Base-by-base conservation (phyloP, 345 rosid species). In the Raphanus raphanistrum region DNA sequence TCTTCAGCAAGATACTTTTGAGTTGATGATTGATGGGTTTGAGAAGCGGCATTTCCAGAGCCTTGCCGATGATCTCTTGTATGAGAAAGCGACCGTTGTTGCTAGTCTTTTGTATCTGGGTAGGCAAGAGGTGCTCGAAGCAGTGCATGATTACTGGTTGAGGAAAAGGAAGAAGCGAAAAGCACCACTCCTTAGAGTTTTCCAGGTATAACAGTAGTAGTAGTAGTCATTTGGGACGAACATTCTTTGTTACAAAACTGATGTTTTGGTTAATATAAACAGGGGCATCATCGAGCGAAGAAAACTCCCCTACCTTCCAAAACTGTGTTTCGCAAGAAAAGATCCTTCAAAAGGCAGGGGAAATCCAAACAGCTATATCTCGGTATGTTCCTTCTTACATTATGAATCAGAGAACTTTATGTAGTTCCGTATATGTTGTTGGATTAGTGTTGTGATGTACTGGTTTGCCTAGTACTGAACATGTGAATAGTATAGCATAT, bases 11-110 rank as follows among this genome's bases (percentile, higher is more conserved):
- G 90, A 90, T 70, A 79, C 50, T 43, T 96, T 96, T 70, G 99
- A 96, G 87, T 82, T 87, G 61, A 91, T 93, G 88, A 82, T 96
- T 76, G 99, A 89, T 90, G 86, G 88, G 45, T 89, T 91, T 74
- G 99, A 96, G 83, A 96, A 87, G 86, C 88, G 87, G 16, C 63
- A 76, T 72, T 89, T 83, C 80, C 83, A 85, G 63, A 84, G 73
- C 74, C 88, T 89, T 13, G 73, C 54, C 74, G 62, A 76, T 72
- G 81, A 81, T 76, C 74, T 72, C 35, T 11, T 70, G 63, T 81
- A 90, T 78, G 94, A 85, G 74, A 82, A 86, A 71, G 89, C 86
- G 31, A 85, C 83, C 21, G 33, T 54, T 3, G 3, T 74, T 54
- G 73, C 76, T 17, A 76, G 77, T 81, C 81, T 84, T 59, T 85